phyloP scores from a whole-genome alignment of 257 asterid genomes.

The Capsicum pubescens region DNA sequence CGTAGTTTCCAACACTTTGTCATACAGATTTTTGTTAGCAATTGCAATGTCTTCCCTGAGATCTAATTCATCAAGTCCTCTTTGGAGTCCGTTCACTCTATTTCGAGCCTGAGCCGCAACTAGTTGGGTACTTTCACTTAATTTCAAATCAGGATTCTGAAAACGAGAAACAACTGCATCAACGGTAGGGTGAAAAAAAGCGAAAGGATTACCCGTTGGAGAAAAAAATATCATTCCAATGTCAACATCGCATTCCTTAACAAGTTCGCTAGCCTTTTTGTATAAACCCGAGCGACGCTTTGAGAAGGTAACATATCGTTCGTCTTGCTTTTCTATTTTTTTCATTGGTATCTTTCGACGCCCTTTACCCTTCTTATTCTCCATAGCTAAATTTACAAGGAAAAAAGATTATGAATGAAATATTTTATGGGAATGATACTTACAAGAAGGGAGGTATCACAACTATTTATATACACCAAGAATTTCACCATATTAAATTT shows the following conservation, averaged over 20 bases:
- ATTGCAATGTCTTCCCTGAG: neutral
- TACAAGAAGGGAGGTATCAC: neutral
- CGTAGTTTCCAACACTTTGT: neutral
- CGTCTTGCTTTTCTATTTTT: neutral
- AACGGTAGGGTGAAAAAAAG: constrained; percentile 51
- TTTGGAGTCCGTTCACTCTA: neutral
- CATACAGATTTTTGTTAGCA: neutral
- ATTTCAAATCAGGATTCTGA: neutral
- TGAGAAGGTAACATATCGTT: constrained; percentile 46
- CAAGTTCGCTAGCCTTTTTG: constrained; percentile 47
- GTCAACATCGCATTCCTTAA: constrained; percentile 43
- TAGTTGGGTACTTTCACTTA: neutral
- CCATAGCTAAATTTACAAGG: too few relatives aligned
- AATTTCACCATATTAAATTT: too few relatives aligned
- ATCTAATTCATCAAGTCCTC: neutral
- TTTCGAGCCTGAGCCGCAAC: neutral
- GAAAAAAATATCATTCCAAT: constrained; percentile 44
- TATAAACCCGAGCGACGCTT: constrained; percentile 43
- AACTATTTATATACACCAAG: too few relatives aligned
- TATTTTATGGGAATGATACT: neutral
- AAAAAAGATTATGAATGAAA: neutral
- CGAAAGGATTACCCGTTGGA: constrained; percentile 24
- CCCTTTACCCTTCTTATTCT: too few relatives aligned
- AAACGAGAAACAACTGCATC: constrained; percentile 29
- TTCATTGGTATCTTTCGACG: too few relatives aligned